Evolutionary conservation across 495 filamentous ascomycete genomes (phyloP), one percentile per base, ranked within the genome.

Genomic region (Aspergillus nidulans): DNA sequence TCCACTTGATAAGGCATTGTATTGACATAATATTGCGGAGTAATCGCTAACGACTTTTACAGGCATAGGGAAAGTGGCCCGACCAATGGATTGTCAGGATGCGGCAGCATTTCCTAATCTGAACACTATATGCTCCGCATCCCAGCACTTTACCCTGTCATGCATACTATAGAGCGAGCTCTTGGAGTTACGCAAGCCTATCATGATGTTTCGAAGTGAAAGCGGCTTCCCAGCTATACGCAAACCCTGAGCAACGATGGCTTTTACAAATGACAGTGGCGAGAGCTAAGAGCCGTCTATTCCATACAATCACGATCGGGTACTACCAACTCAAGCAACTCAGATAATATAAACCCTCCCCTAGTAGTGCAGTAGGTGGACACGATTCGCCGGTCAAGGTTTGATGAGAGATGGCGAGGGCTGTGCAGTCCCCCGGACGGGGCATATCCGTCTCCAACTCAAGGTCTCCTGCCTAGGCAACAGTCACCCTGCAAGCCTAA

Each of bases 1-100:
- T 49, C 28, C 21, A 10, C 15, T 7, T 36, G 45, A 49, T 23
- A 47, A 47, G 25, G 30, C 15, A 34, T 34, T 34, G 28, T 18
- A 18, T 47, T 32, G 26, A 32, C 20, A 30, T 36, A 49, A 49
- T 49, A 2, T 38, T 36, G 47, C 47, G 47, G 47, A 39, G 47
- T 49, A 49, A 39, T 49, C 15, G 1, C 39, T 39, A n/a, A 34
- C 44, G 21, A 26, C 1, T n/a, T 20, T 32, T n/a, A n/a, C 13
- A 9, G 18, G 16, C 5, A 32, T n/a, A 25, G 47, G 47, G 47
- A 23, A 32, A 39, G n/a, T 25, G 3, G 24, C 30, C 47, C 47
- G 36, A 10, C 47, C 47, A 49, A 49, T 39, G 19, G 36, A 19
- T 13, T 49, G 2, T 10, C 26, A 49, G 20, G 20, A 46, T 10